Conservation (phyloP, 331 rosid genomes). For the Acacia pycnantha region DNA sequence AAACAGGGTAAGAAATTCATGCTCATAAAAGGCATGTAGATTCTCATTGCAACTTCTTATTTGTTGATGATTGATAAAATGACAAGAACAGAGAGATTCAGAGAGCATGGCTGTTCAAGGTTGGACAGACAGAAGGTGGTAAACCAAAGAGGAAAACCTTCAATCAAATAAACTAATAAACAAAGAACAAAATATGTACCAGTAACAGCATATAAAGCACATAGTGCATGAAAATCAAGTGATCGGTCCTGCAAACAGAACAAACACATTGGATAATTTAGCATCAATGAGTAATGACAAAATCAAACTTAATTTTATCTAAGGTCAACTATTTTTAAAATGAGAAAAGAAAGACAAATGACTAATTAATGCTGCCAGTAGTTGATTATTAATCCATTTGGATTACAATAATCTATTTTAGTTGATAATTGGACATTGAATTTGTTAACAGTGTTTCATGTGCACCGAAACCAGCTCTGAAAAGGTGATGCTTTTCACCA, state of each 20-base stretch:
- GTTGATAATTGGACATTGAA: not conserved
- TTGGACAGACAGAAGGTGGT: not conserved
- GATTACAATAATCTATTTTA: not conserved
- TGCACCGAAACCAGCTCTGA: not conserved
- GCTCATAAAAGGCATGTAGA: conserved; percentile 4
- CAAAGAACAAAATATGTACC: conserved; percentile 45
- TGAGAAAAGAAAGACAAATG: not conserved
- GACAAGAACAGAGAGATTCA: not conserved
- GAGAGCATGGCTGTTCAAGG: not conserved
- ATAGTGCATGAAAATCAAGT: conserved; percentile 64
- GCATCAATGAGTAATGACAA: not conserved
- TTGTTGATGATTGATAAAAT: conserved; percentile 8
- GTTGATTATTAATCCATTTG: not conserved
- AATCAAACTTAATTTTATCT: not conserved
- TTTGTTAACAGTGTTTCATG: not conserved
- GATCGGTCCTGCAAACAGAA: conserved; percentile 69
- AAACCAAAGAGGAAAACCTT: not conserved
- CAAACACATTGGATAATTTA: conserved; percentile 26
- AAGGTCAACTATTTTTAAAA: not conserved
- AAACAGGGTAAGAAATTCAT: not conserved
- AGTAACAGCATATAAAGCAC: conserved; percentile 82
- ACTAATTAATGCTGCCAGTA: not conserved
- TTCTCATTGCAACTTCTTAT: not conserved
- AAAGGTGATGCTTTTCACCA: not conserved
- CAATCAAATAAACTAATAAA: not conserved